These are phyloP conservation scores for Lagenaria siceraria DNA, from an alignment of 306 rosid species.

Conservation along the genomic window DNA sequence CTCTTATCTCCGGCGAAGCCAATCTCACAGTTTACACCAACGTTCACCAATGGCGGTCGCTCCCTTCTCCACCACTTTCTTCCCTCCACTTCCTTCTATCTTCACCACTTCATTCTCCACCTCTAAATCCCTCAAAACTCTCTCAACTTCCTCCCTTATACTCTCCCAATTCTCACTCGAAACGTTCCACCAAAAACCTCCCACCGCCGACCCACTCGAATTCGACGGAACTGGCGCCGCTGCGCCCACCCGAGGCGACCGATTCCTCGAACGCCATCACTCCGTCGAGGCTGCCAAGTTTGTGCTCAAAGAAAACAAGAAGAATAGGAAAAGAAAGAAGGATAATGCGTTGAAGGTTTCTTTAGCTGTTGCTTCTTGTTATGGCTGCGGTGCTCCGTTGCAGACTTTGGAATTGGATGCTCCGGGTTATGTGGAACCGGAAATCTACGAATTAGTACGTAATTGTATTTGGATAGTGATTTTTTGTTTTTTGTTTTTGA, in stretches of 20 bases:
- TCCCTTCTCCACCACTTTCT: slow-evolving; percentile 39
- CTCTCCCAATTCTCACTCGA: slow-evolving; percentile 28
- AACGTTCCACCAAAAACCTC: slow-evolving; percentile 8
- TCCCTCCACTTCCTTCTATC: slow-evolving; percentile 31
- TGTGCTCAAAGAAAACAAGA: slow-evolving; percentile 32
- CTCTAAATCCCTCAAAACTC: slow-evolving; percentile 10
- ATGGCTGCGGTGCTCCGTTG: slow-evolving; percentile 88
- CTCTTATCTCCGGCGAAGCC: neutral
- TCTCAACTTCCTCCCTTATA: slow-evolving; percentile 15
- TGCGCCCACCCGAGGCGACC: slow-evolving; percentile 73
- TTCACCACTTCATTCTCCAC: slow-evolving; percentile 11
- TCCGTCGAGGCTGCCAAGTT: slow-evolving; percentile 53
- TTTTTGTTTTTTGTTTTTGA: neutral
- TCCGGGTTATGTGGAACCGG: slow-evolving; percentile 62
- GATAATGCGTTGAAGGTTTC: slow-evolving; percentile 41
- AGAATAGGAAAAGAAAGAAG: slow-evolving; percentile 21
- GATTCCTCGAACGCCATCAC: slow-evolving; percentile 48
- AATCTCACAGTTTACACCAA: neutral
- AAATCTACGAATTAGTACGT: slow-evolving; percentile 59
- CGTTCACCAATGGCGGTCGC: slow-evolving; percentile 48
- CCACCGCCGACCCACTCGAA: slow-evolving; percentile 15
- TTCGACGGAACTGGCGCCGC: slow-evolving; percentile 65
- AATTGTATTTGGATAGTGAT: neutral
- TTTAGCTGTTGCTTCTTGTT: slow-evolving; percentile 39
- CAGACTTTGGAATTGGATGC: slow-evolving; percentile 56